phyloP scores from a whole-genome alignment of 345 rosid genomes.

The Streptanthus diversifolius region DNA sequence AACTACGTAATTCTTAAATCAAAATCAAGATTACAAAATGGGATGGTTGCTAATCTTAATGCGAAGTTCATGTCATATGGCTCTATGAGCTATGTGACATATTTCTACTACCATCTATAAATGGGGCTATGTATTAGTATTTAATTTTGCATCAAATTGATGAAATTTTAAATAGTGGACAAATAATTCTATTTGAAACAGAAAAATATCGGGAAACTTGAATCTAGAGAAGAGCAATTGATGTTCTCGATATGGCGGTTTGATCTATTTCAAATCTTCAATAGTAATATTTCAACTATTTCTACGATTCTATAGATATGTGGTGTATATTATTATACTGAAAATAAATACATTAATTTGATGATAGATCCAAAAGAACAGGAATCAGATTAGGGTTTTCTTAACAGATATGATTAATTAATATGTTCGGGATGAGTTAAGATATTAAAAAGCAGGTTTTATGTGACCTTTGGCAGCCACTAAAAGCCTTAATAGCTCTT shows the following conservation, averaged over 20 bases:
- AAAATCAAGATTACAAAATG: not conserved
- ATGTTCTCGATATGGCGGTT: constrained; percentile 10
- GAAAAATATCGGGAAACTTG: constrained; percentile 4
- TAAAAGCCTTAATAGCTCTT: constrained; percentile 31
- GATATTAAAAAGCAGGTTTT: not conserved
- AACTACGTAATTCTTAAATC: not conserved
- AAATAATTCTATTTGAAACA: not conserved
- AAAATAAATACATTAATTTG: not conserved
- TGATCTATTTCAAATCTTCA: constrained; percentile 17
- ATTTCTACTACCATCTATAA: not conserved
- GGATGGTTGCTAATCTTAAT: not conserved
- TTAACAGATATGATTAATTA: constrained; percentile 8
- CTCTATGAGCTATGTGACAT: not conserved
- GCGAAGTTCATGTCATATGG: not conserved
- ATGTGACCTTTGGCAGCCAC: constrained; percentile 23
- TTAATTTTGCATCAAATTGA: not conserved
- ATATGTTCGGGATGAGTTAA: constrained; percentile 13
- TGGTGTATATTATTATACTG: not conserved
- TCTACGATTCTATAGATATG: constrained; percentile 9
- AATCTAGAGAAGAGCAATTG: constrained; percentile 18
- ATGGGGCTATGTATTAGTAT: not conserved
- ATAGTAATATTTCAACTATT: constrained; percentile 1
- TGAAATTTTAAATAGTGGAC: not conserved
- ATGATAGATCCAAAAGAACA: constrained; percentile 22
- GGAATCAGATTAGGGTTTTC: constrained; percentile 27